A percentile compares a stretch with the other conserved stretches of the same genome.
phyloP scores from a whole-genome alignment of 179 eudicot species.

The Spinacia oleracea region DNA sequence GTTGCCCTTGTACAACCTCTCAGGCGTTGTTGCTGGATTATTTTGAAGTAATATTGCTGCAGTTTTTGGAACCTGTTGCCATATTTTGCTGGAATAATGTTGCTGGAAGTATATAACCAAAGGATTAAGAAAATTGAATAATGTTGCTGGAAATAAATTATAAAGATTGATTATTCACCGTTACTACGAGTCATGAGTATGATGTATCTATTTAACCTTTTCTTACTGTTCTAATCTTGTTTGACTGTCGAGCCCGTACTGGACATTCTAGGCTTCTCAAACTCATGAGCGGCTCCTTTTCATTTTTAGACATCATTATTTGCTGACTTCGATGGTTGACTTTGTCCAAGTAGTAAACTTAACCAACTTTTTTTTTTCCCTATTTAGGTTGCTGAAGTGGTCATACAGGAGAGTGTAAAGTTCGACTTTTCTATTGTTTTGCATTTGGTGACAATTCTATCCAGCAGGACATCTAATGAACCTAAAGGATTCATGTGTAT shows the following conservation, averaged over 20 bases:
- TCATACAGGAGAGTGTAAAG: slow-evolving; percentile 62
- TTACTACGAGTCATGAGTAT: neutral
- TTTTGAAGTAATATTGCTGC: neutral
- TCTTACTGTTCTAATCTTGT: neutral
- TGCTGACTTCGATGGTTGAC: slow-evolving; percentile 1
- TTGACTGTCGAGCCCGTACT: neutral
- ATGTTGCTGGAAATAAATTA: neutral
- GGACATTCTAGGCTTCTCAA: neutral
- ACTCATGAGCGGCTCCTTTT: neutral
- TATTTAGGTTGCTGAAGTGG: slow-evolving; percentile 82
- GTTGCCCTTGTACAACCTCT: neutral
- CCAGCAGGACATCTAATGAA: slow-evolving; percentile 48
- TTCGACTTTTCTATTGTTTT: slow-evolving; percentile 60
- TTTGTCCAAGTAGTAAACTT: neutral
- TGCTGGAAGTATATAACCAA: too few species aligned
- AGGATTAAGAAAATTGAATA: too few species aligned
- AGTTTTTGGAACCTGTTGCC: neutral
- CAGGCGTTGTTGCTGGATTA: neutral
- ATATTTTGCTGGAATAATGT: neutral
- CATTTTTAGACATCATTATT: neutral
- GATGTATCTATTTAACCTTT: neutral
- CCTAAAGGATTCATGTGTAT: slow-evolving; percentile 83
- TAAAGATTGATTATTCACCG: neutral
- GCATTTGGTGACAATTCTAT: slow-evolving; percentile 74
- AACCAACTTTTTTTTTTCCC: neutral